Percentiles rank a stretch among this genome's conserved stretches.
Conservation (phyloP, 176 grass and related monocot species). For the Zoysia pacifica region DNA sequence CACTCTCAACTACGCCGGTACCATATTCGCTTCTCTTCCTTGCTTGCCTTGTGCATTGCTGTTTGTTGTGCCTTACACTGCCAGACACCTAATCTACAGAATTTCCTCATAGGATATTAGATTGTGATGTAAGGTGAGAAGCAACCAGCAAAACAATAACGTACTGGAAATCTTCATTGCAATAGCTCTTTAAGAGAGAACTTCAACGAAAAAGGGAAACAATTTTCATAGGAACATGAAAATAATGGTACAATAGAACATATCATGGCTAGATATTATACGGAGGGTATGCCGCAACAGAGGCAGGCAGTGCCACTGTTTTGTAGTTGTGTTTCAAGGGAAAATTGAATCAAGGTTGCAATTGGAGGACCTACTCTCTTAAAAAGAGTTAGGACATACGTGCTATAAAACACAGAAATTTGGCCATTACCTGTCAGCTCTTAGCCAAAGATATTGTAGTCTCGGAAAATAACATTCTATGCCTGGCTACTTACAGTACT, state of each 20-base stretch:
- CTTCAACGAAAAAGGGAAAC: background rate
- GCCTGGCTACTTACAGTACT: background rate
- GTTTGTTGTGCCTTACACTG: background rate
- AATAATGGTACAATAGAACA: background rate
- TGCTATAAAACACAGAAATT: background rate
- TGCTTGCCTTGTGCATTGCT: background rate
- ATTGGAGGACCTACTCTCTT: background rate
- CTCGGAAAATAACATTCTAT: background rate
- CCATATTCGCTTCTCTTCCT: background rate
- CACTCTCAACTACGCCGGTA: conserved; percentile 90
- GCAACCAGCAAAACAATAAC: background rate
- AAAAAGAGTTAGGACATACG: background rate
- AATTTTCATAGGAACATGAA: background rate
- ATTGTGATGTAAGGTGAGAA: background rate
- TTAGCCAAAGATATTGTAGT: conserved; percentile 3
- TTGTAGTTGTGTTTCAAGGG: background rate
- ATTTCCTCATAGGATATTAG: background rate
- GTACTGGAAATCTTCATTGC: background rate
- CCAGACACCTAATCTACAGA: background rate
- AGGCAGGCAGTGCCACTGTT: background rate
- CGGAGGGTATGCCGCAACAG: background rate
- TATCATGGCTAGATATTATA: background rate
- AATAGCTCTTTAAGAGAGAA: background rate
- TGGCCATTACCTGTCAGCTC: background rate
- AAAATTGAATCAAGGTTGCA: background rate